phyloP scores from a whole-genome alignment of 768 basidiomycete species.

The Tylopilus subfusipes region DNA sequence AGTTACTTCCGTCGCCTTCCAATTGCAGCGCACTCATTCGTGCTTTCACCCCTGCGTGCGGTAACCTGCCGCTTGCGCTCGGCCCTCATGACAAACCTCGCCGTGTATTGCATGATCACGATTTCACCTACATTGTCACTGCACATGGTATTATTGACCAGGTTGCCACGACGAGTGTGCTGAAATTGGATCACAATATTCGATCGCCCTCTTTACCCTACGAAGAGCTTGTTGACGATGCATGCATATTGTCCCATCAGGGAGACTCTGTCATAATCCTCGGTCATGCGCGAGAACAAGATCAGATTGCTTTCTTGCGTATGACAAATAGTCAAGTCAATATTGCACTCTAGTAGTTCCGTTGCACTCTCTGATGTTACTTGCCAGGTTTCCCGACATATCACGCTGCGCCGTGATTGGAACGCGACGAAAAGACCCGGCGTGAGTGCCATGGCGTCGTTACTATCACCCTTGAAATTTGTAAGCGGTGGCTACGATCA shows the following conservation, averaged over 20 bases:
- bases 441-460: constrained; percentile 40
- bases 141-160: constrained; percentile 38
- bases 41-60: background rate
- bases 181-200: constrained; percentile 16
- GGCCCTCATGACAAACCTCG: constrained; percentile 39
- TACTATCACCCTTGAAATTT: constrained; percentile 42
- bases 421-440: constrained; percentile 38
- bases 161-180: constrained; percentile 16
- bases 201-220: constrained; percentile 21
- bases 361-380: constrained; percentile 1
- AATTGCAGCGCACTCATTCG: background rate
- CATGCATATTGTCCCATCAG: constrained; percentile 34
- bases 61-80: constrained; percentile 15
- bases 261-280: constrained; percentile 31
- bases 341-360: background rate
- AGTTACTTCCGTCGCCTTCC: background rate
- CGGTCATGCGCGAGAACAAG: constrained; percentile 37
- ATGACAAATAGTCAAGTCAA: constrained; percentile 23
- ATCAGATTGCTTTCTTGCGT: constrained; percentile 31
- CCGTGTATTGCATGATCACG: constrained; percentile 29
- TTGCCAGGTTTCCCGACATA: constrained; percentile 7
- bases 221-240: constrained; percentile 41
- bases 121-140: constrained; percentile 32
- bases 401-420: constrained; percentile 29
- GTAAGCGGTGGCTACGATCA: constrained; percentile 51